Conservation (phyloP, 352 stramenopile genomes). For the Globisporangium canariense region DNA sequence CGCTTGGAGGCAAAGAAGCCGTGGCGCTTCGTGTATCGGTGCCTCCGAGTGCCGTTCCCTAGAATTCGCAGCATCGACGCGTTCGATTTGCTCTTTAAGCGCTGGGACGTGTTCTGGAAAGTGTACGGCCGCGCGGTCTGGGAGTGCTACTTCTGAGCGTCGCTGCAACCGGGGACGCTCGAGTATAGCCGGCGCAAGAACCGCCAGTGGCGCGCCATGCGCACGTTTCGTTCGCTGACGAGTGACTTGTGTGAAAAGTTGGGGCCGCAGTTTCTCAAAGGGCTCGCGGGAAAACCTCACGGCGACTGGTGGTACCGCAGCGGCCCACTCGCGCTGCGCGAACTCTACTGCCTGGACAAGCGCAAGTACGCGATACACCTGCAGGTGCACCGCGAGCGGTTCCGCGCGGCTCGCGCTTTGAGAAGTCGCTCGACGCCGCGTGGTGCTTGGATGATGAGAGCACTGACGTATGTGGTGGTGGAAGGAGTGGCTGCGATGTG, state of each 20-base stretch:
- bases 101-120: conserved; percentile 49
- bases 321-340: conserved; percentile 23
- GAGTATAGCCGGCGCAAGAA: conserved; percentile 30
- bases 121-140: conserved; percentile 39
- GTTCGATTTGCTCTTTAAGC: conserved; percentile 44
- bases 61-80: conserved; percentile 19
- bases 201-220: conserved; percentile 28
- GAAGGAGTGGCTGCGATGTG: neutral
- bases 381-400: conserved; percentile 21
- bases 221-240: conserved; percentile 30
- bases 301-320: conserved; percentile 38
- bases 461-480: neutral
- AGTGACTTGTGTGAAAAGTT: conserved; percentile 25
- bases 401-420: conserved; percentile 23
- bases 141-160: conserved; percentile 45
- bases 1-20: conserved; percentile 31
- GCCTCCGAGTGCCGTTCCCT: conserved; percentile 33
- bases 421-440: conserved; percentile 21
- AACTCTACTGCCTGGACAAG: conserved; percentile 20
- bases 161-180: conserved; percentile 20
- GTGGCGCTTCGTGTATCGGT: conserved; percentile 46
- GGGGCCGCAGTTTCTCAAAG: neutral
- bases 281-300: conserved; percentile 11
- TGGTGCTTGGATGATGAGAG: conserved; percentile 18
- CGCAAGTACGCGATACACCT: conserved; percentile 25